These are phyloP conservation scores for Russula griseocarnosa DNA, from an alignment of 768 basidiomycete species.

Conservation along the genomic window DNA sequence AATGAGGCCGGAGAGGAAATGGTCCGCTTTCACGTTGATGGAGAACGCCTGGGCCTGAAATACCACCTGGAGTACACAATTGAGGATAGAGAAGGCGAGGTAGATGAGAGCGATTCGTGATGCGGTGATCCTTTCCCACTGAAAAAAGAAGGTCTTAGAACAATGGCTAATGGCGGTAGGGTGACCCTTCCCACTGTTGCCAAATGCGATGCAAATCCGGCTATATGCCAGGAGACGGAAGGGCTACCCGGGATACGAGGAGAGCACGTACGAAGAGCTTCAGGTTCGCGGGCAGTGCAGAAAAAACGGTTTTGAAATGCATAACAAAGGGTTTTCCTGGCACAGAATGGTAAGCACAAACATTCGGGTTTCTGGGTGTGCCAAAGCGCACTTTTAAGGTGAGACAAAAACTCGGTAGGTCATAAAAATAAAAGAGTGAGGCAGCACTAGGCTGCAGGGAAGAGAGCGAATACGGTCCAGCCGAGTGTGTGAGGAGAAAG, in stretches of 20 bases:
- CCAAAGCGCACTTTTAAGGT: constrained; percentile 27
- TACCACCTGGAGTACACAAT: constrained; percentile 63
- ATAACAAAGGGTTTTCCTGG: constrained; percentile 31
- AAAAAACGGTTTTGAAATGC: constrained; percentile 40
- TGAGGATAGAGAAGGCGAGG: constrained; percentile 59
- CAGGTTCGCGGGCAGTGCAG: constrained; percentile 40
- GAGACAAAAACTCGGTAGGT: constrained; percentile 44
- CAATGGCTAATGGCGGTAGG: not conserved
- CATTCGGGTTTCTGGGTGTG: not conserved
- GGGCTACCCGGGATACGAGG: not conserved
- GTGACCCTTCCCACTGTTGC: not conserved
- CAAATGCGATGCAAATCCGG: not conserved
- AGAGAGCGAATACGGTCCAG: constrained; percentile 19
- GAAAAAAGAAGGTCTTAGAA: constrained; percentile 7
- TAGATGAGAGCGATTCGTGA: constrained; percentile 63
- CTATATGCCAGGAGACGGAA: not conserved
- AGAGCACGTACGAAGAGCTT: constrained; percentile 46
- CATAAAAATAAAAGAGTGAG: constrained; percentile 32
- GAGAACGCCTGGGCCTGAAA: constrained; percentile 65
- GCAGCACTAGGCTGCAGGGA: constrained; percentile 27
- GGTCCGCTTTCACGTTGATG: constrained; percentile 57
- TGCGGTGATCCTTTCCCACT: constrained; percentile 71
- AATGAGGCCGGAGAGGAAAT: constrained; percentile 50
- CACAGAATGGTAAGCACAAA: not conserved
- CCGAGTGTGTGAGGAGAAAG: constrained; percentile 20